Conservation (phyloP, 176 grass and related monocot genomes). For the Pharus latifolius region DNA sequence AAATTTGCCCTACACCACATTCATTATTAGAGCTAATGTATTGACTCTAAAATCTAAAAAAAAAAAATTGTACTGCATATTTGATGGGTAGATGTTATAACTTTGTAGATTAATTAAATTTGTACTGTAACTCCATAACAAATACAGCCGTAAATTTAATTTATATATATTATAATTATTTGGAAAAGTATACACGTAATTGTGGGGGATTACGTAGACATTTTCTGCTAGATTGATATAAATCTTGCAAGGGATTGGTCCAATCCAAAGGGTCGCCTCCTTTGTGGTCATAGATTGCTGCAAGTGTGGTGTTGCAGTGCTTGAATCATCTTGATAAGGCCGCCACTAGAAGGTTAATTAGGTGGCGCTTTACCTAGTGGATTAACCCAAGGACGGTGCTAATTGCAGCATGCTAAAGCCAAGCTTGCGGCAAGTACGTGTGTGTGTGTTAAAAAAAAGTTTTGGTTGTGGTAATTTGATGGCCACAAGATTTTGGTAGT, state of each 20-base stretch:
- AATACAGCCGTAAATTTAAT: no score
- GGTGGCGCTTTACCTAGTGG: conserved; percentile 25
- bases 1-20: no score
- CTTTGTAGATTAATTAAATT: no score
- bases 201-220: no score
- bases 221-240: not conserved
- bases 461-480: conserved; percentile 3
- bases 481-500: conserved; percentile 41
- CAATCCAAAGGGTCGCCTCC: not conserved
- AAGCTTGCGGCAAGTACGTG: not conserved
- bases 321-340: conserved; percentile 19
- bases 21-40: no score
- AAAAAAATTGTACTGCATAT: no score
- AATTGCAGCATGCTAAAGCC: conserved; percentile 2
- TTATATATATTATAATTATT: no score
- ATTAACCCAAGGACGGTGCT: conserved; percentile 18
- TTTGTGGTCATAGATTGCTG: conserved; percentile 42
- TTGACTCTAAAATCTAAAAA: no score
- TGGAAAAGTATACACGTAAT: no score
- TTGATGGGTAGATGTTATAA: no score
- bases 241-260: conserved; percentile 3
- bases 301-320: not conserved
- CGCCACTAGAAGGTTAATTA: conserved; percentile 20
- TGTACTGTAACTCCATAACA: no score
- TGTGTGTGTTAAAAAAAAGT: not conserved